Evolutionary conservation across 2,329 filamentous ascomycete species (phyloP), one percentile per base, ranked within the genome.

Genomic region (Xylaria sp.): DNA sequence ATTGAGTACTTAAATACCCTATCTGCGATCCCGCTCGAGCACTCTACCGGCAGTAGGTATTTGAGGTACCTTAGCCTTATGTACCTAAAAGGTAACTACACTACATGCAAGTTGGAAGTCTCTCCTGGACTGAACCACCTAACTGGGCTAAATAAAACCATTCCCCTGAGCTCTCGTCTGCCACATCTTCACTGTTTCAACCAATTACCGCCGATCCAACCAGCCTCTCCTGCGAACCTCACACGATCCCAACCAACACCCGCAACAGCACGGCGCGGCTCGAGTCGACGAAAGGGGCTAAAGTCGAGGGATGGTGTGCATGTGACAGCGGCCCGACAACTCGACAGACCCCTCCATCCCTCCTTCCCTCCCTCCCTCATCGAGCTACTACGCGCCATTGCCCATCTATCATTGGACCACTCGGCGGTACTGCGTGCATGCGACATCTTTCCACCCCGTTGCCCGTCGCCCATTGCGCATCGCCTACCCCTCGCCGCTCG

Each of bases 361-460:
- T 73, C 71, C 73, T 69, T 70, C 73, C 18, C 1, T 48, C 8
- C 72, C 69, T 73, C 71, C 73, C 69, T 70, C 73, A 8, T 37
- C 34, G 10, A 65, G 68, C 68, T 71, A 66, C 66, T 67, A 68
- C 67, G 72, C 73, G 63, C 28, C 69, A 25, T 68, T 62, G 57
- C 39, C 65, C 73, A 67, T 56, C 65, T 74, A 67, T 72, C 52
- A 76, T 78, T 78, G 76, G 76, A 71, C 65, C 70, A 70, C 7
- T 73, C 71, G 69, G 71, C 70, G 70, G 58, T 23, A 28, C 46
- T 51, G 59, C 64, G 69, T 62, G 65, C 71, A 73, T 73, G 69
- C 71, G 72, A 70, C 67, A 52, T 61, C 59, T 57, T 57, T 23
- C 60, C 59, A 70, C 66, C 34, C 37, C 56, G 61, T 65, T 39